Evolutionary conservation across 768 basidiomycete genomes (phyloP).

Genomic region (Suillus subalutaceus): DNA sequence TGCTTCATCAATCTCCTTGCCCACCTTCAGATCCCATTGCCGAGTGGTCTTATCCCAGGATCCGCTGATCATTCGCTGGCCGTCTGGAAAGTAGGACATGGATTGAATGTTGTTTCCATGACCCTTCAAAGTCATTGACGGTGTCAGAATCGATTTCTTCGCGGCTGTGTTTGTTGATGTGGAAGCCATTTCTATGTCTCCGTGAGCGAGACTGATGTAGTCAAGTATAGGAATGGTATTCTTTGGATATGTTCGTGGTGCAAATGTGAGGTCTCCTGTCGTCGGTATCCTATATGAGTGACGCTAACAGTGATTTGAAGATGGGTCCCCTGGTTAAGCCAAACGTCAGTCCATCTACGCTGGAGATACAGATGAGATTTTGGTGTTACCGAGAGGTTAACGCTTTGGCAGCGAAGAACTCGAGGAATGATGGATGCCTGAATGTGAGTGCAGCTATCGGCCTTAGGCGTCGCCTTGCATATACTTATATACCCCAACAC

Average conservation of each 20-base stretch:
- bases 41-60: neutral
- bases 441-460: neutral
- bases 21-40: neutral
- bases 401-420: neutral
- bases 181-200: neutral
- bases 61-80: neutral
- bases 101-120: neutral
- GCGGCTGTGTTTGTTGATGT: neutral
- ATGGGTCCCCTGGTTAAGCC: neutral
- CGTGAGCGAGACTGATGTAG: neutral
- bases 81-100: neutral
- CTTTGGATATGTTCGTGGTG: neutral
- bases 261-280: neutral
- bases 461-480: neutral
- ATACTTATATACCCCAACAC: neutral
- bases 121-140: neutral
- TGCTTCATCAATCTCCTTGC: neutral
- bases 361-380: neutral
- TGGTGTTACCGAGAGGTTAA: neutral
- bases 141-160: neutral
- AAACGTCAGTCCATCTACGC: neutral
- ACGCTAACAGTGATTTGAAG: neutral
- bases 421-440: neutral
- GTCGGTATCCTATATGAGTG: neutral
- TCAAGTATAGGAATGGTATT: neutral